Base-by-base conservation (phyloP, 768 basidiomycete species). In the Leucogyrophana mollusca region DNA sequence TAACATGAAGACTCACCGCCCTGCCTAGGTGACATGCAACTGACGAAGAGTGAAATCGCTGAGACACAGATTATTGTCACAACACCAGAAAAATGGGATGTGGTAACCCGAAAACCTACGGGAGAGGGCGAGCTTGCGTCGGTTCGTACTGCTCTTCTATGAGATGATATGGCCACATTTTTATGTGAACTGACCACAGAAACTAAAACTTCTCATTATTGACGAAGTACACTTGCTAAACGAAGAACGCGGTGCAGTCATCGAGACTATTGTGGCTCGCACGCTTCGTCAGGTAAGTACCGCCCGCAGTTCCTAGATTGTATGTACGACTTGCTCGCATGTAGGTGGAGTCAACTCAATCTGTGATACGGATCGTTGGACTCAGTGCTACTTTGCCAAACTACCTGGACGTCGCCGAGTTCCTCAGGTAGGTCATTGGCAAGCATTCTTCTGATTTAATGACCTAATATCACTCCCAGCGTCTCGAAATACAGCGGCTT, bases 61-160 rank as follows among this genome's bases (percentile, higher is more conserved):
- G 83, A 88, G 65, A 98, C 96, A 9, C 95, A 97, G 60, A 86
- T 99, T 36, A 98, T 99, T 48, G 94, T 99, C 6, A 99, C 96
- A 2, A 99, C 96, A 1, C 96, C 96, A 0, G 96, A 99, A 64
- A 99, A 99, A 65, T 99, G 96, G 96, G 96, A 98, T 55, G 96
- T 99, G 0, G 96, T 99, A 3, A 99, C 96, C 8, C 74, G 96
- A 51, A 98, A 96, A 62, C 93, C 95, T 1, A 93, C 89, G 1
- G 94, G 94, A 7, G 96, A 98, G 69, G 95, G 94, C 10, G 94
- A 98, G 62, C 72, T 98, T n/a, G 90, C 90, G 25, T 87, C 91
- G 41, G 94, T 94, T 52, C 46, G 86, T 64, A 11, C 22, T 13
- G 17, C 13, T 47, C 11, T 20, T 22, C 30, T 36, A 23, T 40